phyloP scores from a whole-genome alignment of 768 basidiomycete genomes.

The Trametes gibbosa region DNA sequence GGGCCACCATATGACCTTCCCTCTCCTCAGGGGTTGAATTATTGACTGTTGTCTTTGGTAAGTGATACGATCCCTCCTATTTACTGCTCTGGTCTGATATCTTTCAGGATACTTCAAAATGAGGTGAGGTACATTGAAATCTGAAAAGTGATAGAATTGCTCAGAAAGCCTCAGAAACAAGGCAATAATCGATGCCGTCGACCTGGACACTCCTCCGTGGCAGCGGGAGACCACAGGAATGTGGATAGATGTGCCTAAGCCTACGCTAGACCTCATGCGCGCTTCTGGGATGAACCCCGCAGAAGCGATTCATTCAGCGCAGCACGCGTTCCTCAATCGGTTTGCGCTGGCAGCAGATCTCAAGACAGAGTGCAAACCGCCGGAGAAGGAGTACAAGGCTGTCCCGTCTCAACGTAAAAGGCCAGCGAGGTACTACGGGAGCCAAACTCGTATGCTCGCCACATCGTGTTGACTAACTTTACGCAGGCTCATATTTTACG shows the following conservation, averaged over 20 bases:
- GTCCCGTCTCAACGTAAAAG: slow-evolving; percentile 56
- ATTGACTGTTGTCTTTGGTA: slow-evolving; percentile 72
- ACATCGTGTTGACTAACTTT: neutral
- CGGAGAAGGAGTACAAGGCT: slow-evolving; percentile 68
- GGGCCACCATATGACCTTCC: slow-evolving; percentile 6
- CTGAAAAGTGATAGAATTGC: neutral
- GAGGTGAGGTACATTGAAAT: slow-evolving; percentile 36
- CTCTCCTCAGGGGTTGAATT: slow-evolving; percentile 53
- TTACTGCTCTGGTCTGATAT: neutral
- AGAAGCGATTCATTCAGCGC: slow-evolving; percentile 81
- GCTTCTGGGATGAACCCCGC: slow-evolving; percentile 61
- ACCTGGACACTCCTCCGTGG: slow-evolving; percentile 77
- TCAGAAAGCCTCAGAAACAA: slow-evolving; percentile 41
- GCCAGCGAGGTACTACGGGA: slow-evolving; percentile 57
- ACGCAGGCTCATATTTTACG: slow-evolving; percentile 77
- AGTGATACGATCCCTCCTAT: slow-evolving; percentile 20
- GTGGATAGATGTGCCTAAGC: slow-evolving; percentile 74
- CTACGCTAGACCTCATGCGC: slow-evolving; percentile 50
- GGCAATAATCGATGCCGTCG: slow-evolving; percentile 70
- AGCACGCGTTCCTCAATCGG: slow-evolving; percentile 79
- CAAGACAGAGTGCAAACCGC: slow-evolving; percentile 79
- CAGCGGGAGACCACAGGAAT: slow-evolving; percentile 69
- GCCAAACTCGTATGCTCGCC: too few relatives aligned
- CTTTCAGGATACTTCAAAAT: slow-evolving; percentile 78
- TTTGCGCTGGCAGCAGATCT: slow-evolving; percentile 69